These are phyloP conservation scores for Apiosordaria backusii DNA, from an alignment of 495 filamentous ascomycete species.

Conservation along the genomic window DNA sequence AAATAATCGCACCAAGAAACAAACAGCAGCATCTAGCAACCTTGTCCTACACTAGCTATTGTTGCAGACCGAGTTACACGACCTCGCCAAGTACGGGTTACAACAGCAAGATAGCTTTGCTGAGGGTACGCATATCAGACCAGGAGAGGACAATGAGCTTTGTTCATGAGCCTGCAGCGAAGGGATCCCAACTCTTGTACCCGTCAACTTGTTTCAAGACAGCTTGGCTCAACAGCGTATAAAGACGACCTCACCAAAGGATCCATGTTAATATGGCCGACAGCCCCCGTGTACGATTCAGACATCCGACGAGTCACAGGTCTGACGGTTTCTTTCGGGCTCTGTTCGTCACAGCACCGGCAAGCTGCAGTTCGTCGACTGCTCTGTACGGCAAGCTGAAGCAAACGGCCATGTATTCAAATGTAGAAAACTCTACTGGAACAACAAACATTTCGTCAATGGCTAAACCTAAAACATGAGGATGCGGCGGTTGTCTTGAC, in stretches of 20 bases:
- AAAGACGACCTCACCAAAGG: neutral
- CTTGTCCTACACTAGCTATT: neutral
- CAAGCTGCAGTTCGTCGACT: conserved; percentile 2
- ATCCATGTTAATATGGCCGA: neutral
- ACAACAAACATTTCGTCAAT: conserved; percentile 3
- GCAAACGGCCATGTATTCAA: neutral
- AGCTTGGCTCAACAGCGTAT: conserved; percentile 4
- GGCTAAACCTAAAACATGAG: neutral
- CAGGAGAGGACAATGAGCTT: neutral
- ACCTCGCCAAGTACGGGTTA: conserved; percentile 9
- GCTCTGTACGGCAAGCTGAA: neutral
- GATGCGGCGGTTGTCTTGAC: neutral
- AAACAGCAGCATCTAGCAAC: neutral
- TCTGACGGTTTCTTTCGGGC: neutral
- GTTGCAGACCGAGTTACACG: conserved; percentile 10
- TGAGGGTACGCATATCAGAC: neutral
- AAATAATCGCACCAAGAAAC: neutral
- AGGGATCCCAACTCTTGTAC: conserved; percentile 2
- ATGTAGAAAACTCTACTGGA: neutral
- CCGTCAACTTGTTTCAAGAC: conserved; percentile 5
- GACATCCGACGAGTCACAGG: conserved; percentile 6
- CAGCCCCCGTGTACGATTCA: conserved; percentile 10
- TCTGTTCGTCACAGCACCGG: neutral
- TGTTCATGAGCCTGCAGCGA: neutral
- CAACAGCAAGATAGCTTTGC: neutral